Evolutionary conservation across 2,329 filamentous ascomycete species (phyloP), one percentile per base, ranked within the genome.

Genomic region (Lojkania enalia): DNA sequence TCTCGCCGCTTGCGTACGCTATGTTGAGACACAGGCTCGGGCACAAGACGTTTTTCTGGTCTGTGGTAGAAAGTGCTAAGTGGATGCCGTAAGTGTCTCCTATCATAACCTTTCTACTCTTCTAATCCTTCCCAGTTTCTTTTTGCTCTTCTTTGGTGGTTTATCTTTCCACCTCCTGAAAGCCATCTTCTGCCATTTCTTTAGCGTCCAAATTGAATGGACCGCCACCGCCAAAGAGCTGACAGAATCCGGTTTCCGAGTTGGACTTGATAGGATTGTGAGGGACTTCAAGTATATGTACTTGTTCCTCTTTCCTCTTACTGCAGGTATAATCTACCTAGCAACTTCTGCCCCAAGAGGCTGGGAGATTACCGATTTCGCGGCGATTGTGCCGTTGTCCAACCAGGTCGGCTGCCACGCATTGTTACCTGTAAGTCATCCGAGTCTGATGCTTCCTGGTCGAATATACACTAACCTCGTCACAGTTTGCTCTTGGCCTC

Each of bases 121-220:
- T 29, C 27, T 21, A 9, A 39, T 13, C 5, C 7, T 14, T 21
- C 18, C 16, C 29, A 55, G 52, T 4, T 75, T 84, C 74, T 77
- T 90, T 39, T 84, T 85, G 51, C 85, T 92, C 66, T 94, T 92
- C 77, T 77, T 94, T 18, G 88, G 88, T 38, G 88, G 88, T 29
- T 77, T 92, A 39, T 88, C 84, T 2, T 80, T 92, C 39, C 88
- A 92, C 71, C 82, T 94, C 42, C 87, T 84, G 29, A 85, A 90
- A 69, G 88, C 88, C 4, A 76, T 94, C 36, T 72, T 92, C 38
- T 79, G 84, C 4, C 88, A 94, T 74, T 89, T 91, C 83, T 88
- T 92, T 66, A 85, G 88, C 72, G 83, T 92, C 61, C 79, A 90
- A 71, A 92, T 92, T 84, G 83, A 81, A 3, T 92, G 88, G 88